These are phyloP conservation scores for Rostrohypoxylon terebratum DNA, from an alignment of 495 filamentous ascomycete genomes.

Conservation along the genomic window DNA sequence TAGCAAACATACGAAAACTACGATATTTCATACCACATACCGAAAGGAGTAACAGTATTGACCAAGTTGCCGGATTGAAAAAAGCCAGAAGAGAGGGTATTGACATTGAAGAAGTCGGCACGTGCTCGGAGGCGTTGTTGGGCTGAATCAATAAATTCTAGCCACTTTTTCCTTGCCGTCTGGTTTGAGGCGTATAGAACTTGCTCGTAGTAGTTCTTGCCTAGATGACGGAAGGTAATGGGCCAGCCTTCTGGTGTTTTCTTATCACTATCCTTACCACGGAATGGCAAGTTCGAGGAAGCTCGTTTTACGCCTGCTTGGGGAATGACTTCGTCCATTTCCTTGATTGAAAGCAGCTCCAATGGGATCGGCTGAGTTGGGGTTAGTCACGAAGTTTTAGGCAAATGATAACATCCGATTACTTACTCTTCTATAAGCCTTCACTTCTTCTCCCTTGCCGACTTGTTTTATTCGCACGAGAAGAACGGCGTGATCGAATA, in stretches of 20 bases:
- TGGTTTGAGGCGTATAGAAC: slow-evolving; percentile 88
- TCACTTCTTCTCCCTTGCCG: slow-evolving; percentile 93
- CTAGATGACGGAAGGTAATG: slow-evolving; percentile 97
- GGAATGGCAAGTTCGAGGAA: slow-evolving; percentile 85
- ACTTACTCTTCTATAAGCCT: slow-evolving; percentile 84
- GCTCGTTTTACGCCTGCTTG: slow-evolving; percentile 86
- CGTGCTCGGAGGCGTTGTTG: slow-evolving; percentile 85
- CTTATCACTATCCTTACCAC: slow-evolving; percentile 58
- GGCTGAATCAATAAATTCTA: slow-evolving; percentile 92
- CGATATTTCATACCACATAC: slow-evolving; percentile 60
- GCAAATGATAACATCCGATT: not conserved
- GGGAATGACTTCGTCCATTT: slow-evolving; percentile 96
- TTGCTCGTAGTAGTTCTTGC: slow-evolving; percentile 93
- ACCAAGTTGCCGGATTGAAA: slow-evolving; percentile 85
- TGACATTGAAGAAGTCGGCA: slow-evolving; percentile 94
- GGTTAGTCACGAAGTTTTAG: slow-evolving; percentile 35
- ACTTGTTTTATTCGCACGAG: slow-evolving; percentile 87
- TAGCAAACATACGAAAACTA: slow-evolving; percentile 42
- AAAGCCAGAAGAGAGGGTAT: slow-evolving; percentile 84
- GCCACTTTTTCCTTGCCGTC: slow-evolving; percentile 89
- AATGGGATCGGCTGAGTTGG: slow-evolving; percentile 82
- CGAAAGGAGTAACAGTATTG: slow-evolving; percentile 91
- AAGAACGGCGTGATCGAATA: slow-evolving; percentile 96
- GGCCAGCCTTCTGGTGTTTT: slow-evolving; percentile 83
- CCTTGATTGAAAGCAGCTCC: slow-evolving; percentile 90